Base-by-base conservation (phyloP, 2,329 filamentous ascomycete genomes). In the Colletotrichum camelliae region DNA sequence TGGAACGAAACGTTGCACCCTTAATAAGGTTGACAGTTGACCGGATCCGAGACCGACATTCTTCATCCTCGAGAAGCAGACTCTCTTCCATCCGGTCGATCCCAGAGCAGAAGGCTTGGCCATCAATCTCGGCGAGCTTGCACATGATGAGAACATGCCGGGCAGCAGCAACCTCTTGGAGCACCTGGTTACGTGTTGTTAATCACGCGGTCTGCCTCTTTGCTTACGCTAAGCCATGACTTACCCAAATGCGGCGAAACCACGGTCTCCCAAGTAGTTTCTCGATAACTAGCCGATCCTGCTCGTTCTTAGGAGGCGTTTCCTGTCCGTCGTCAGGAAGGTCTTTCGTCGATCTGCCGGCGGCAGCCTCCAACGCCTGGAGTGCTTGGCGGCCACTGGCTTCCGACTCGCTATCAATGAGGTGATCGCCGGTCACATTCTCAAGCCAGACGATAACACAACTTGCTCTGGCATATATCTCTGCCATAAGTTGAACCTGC, bases 201-300 rank as follows among this genome's bases (percentile, higher is more conserved):
- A 31, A 0, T 13, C 7, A 4, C 2, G 0, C 1, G 2, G 3
- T 7, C 7, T 4, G 2, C 16, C 8, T 24, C 1, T 7, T 7
- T n/a, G 12, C 12, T 24, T 62, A 1, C 0, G 9, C 2, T 7
- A 18, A 4, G 21, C 1, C 9, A 5, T 39, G 29, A 15, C 60
- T 15, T 37, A 62, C 60, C 60, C 60, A 62, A 4, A 62, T 0
- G 10, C 62, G 62, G 6, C 24, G 35, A 13, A 48, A 66, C 62
- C 62, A 65, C 0, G 37, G 7, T 7, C 16, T 24, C 15, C 0
- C 13, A 5, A 48, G 9, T 12, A 65, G 21, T 10, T 48, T 27
- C 3, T 65, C 24, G 3, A 48, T 37, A 0, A 12, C 60, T 33
- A 35, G 18, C 60, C 16, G 16, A n/a, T n/a, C n/a, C 4, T 39